Evolutionary conservation across 176 grass and related monocot species (phyloP), one percentile per base, ranked within the genome.

Genomic region (Oryza brachyantha): DNA sequence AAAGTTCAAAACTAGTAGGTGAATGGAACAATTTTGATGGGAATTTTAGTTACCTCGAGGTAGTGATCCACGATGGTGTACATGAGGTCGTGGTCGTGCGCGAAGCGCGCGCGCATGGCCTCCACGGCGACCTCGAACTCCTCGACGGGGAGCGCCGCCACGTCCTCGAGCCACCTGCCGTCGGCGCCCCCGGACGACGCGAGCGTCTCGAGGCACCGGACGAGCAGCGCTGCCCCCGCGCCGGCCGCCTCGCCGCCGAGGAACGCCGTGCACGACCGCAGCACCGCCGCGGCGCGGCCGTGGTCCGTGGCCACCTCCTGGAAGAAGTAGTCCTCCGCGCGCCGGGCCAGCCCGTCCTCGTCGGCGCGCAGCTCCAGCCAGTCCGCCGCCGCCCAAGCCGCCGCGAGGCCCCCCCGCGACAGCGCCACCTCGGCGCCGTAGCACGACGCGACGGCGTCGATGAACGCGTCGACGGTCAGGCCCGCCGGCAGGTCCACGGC

Each of bases 31-130:
- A n/a, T n/a, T n/a, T n/a, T n/a, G n/a, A n/a, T n/a, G n/a, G n/a
- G n/a, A n/a, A n/a, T 57, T 1, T 57, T 24, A 13, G 29, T 75
- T 75, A 92, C 96, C 84, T 91, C 70, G 4, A 99, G 86, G 39
- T 99, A 99, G 39, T 87, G 74, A 29, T 99, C 88, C 0, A 99
- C 90, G 22, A 99, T 71, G 37, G 85, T 83, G 86, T 99, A 99
- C 61, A 99, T 73, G 58, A 95, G 79, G 54, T 99, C 96, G 63
- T 99, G 96, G 45, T 99, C 96, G 39, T 89, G 85, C 57, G 76
- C 68, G 31, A 76, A 81, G 11, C 92, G 83, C 75, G 66, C 79
- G 24, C 83, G 83, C 90, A 99, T 89, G 74, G 88, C 87, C 73
- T 88, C 89, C 7, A 84, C 83, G 28, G 65, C 58, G 39, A 81